Base-by-base conservation (phyloP, 2,329 filamentous ascomycete genomes). In the Lasiodiplodia theobromae region DNA sequence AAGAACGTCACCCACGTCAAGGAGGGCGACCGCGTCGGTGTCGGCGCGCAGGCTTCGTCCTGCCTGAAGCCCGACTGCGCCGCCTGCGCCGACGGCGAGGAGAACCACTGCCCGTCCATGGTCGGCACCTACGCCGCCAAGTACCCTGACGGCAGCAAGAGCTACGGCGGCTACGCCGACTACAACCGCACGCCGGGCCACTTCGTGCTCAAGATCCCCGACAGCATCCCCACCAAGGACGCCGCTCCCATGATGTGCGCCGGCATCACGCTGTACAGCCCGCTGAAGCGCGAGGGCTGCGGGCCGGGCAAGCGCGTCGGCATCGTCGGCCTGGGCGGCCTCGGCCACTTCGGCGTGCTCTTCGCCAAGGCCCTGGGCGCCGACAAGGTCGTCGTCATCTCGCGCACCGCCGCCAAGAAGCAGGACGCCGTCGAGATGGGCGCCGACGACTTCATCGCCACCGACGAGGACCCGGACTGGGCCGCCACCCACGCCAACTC, bases 211-310 rank as follows among this genome's bases (percentile, higher is more conserved):
- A 84, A 81, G 74, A 88, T 89, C 69, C 87, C 87, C 0, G 82
- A 85, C 16, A 75, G 70, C 0, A 70, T 89, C 34, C 73, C 78
- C 1, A 83, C 80, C 37, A 83, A 82, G 11, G 81, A 85, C 68
- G 87, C 86, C 1, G 87, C 91, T 1, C 92, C 92, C 1, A 88
- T 96, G 82, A 84, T 95, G 34, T 95, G 92, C 75, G 92, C 89
- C 1, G 92, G 93, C 1, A 85, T 95, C 65, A 96, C 92, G 0
- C 86, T 90, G 0, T 96, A 87, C 76, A 86, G 86, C 4, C 92
- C 92, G 0, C 79, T 96, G 18, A 85, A 86, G 62, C 85, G 89
- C 34, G 88, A 91, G 44, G 88, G 87, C 1, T 85, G 88, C 40
- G 92, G 92, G 0, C 89, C 90, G 0, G 92, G 91, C 4, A 92